Conservation (phyloP, 202 grass and related monocot species). For the Schoenoplectus tabernaemontani region DNA sequence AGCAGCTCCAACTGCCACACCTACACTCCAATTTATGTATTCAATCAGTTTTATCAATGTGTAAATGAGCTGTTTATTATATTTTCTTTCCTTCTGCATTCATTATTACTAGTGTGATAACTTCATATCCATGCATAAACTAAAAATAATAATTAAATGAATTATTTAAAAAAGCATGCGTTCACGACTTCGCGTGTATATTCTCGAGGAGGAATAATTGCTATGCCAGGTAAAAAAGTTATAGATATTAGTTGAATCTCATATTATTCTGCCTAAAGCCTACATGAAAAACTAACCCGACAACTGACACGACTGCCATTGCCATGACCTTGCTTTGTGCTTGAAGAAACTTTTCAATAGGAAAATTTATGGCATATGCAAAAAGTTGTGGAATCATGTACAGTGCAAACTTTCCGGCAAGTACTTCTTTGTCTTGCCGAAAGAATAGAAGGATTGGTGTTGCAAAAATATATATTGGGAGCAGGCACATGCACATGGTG, state of each 20-base stretch:
- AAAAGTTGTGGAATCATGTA: slow-evolving; percentile 92
- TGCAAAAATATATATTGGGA: slow-evolving; percentile 62
- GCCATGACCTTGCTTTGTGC: slow-evolving; percentile 36
- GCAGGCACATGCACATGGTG: slow-evolving; percentile 31
- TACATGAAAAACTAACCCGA: slow-evolving; percentile 11
- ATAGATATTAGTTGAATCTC: neutral
- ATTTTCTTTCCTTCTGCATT: neutral
- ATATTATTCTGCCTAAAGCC: neutral
- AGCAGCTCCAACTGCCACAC: slow-evolving; percentile 75
- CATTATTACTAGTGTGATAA: neutral
- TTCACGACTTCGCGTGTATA: neutral
- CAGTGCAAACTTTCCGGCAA: slow-evolving; percentile 34
- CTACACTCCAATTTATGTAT: slow-evolving; percentile 13
- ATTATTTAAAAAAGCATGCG: neutral
- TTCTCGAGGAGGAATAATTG: neutral
- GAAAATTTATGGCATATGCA: slow-evolving; percentile 61
- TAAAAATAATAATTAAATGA: neutral
- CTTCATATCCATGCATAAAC: neutral
- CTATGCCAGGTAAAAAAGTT: neutral
- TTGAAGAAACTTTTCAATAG: slow-evolving; percentile 62
- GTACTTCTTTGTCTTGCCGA: slow-evolving; percentile 40
- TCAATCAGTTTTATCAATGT: neutral
- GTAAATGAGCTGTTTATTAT: neutral
- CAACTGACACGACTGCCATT: slow-evolving; percentile 43
- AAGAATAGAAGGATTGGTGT: slow-evolving; percentile 55